These are phyloP conservation scores for Eucalyptus rudis DNA, from an alignment of 345 rosid species.

Conservation along the genomic window DNA sequence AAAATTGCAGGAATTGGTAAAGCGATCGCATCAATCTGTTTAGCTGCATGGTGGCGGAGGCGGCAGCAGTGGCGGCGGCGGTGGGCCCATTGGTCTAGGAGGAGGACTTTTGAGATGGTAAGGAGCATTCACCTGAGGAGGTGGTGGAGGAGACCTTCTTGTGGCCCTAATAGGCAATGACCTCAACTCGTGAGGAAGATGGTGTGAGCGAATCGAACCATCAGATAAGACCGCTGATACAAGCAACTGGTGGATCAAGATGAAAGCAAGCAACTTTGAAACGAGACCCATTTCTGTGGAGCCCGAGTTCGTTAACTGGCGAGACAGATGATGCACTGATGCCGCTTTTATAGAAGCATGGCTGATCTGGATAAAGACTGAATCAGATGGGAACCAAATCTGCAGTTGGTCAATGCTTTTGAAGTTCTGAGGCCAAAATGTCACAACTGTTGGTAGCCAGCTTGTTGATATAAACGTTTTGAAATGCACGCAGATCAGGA, in stretches of 20 bases:
- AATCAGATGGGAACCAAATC: background rate
- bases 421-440: background rate
- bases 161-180: background rate
- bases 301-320: background rate
- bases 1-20: background rate
- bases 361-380: background rate
- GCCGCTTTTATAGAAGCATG: background rate
- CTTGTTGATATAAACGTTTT: background rate
- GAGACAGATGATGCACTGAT: background rate
- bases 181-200: background rate
- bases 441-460: background rate
- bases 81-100: rapidly evolving
- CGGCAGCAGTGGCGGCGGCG: background rate
- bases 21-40: background rate
- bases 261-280: background rate
- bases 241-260: background rate
- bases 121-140: background rate
- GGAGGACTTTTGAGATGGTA: background rate
- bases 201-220: background rate
- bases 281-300: background rate
- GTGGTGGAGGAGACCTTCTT: background rate
- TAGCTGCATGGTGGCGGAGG: background rate
- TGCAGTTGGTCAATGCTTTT: background rate
- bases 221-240: background rate
- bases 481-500: background rate